These are phyloP conservation scores for Fraxinus floribunda DNA, from an alignment of 305 asterid genomes.

Conservation along the genomic window DNA sequence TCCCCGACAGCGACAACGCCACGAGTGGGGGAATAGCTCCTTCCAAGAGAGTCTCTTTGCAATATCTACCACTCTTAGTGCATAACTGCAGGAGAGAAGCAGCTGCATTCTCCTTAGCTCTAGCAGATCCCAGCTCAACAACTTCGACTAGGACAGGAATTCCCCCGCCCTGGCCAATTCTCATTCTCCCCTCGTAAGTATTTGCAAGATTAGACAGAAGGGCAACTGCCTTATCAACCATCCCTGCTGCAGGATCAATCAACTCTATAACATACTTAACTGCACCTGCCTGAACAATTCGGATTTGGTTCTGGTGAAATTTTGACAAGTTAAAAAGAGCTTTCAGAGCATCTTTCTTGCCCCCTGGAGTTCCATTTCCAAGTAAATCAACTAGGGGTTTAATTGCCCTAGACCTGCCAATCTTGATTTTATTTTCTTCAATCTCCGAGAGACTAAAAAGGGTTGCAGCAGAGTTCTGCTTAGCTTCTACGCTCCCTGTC, in stretches of 20 bases:
- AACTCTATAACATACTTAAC: slow-evolving; percentile 76
- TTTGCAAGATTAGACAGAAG: slow-evolving; percentile 87
- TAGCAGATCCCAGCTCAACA: slow-evolving; percentile 82
- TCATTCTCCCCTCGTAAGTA: slow-evolving; percentile 68
- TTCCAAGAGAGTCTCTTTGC: slow-evolving; percentile 73
- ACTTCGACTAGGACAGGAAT: slow-evolving; percentile 84
- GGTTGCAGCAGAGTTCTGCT: slow-evolving; percentile 87
- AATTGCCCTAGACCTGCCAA: slow-evolving; percentile 84
- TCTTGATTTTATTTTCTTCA: slow-evolving; percentile 72
- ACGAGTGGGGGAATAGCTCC: slow-evolving; percentile 93
- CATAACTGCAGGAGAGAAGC: slow-evolving; percentile 88
- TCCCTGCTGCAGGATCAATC: slow-evolving; percentile 91
- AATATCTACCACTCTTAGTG: slow-evolving; percentile 63
- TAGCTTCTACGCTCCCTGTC: slow-evolving; percentile 78
- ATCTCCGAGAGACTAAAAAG: slow-evolving; percentile 84
- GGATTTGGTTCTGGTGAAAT: slow-evolving; percentile 72
- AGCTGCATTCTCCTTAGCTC: slow-evolving; percentile 94
- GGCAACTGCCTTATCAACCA: slow-evolving; percentile 95
- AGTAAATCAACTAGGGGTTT: slow-evolving; percentile 73
- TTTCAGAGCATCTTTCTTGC: slow-evolving; percentile 87
- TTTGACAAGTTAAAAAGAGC: slow-evolving; percentile 83
- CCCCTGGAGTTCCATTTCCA: slow-evolving; percentile 87
- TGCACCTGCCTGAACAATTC: slow-evolving; percentile 87
- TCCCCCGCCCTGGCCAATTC: slow-evolving; percentile 73
- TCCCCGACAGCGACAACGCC: slow-evolving; percentile 78